Evolutionary conservation across 1,284 basidiomycete species (phyloP), one percentile per base, ranked within the genome.

Genomic region (Waitea zeae): DNA sequence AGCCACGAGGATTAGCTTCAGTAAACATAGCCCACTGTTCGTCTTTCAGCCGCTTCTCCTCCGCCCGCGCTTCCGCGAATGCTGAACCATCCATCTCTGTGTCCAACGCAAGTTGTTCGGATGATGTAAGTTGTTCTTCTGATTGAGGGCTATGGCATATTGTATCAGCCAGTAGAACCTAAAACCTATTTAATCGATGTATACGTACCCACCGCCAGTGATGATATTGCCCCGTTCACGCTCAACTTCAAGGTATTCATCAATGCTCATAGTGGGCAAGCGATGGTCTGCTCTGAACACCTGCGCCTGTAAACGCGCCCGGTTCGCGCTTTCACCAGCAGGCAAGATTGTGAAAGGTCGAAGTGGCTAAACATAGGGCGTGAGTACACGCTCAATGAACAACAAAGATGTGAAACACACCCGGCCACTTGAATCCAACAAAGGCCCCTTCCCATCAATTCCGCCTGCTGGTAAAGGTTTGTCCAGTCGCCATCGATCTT

Each of bases 221-320:
- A 96, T 75, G 46, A 97, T 77, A 38, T 89, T 92, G 0, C 92
- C 90, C 34, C 84, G 61, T 39, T 76, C 60, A 36, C 65, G 58
- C 51, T 98, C 93, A 39, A 90, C 77, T 44, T 82, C 76, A 15
- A 98, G 67, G 49, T 93, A 97, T 53, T 98, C 86, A 49, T 98
- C 93, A 44, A 98, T 76, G 1, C 81, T 72, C 95, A 99, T 97
- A 0, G 88, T 93, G 3, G 93, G 93, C 19, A 98, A 60, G 15
- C 81, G 70, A 51, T 96, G 75, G n/a, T 70, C 71, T 3, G 86
- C 70, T 12, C 77, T 69, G 58, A 97, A 98, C 2, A 97, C 90
- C 47, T 86, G 73, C 0, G 66, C 56, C 47, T 78, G 74, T 5
- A 93, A 48, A 19, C 75, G 66, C 30, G 77, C 64, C 36, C 87